Evolutionary conservation across 306 rosid genomes (phyloP).

Genomic region (Lathyrus tuberosus): DNA sequence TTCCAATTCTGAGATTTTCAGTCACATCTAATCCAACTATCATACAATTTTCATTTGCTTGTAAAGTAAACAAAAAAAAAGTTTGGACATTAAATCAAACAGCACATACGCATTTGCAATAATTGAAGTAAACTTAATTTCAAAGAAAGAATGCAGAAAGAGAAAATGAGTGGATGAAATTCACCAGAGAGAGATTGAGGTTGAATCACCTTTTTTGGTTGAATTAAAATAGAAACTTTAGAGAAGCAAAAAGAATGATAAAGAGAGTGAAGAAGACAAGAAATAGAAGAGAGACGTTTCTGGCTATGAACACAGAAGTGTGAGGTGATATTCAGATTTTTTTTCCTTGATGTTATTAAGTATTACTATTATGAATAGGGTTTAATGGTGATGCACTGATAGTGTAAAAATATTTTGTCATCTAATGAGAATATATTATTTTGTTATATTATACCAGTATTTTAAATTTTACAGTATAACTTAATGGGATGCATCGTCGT

Average conservation of each 20-base stretch:
- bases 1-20: background rate
- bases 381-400: no score
- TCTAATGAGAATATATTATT: no score
- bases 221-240: constrained; percentile 4
- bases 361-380: no score
- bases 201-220: constrained; percentile 44
- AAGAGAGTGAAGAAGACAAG: constrained; percentile 16
- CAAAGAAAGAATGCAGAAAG: constrained; percentile 20
- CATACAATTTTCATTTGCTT: background rate
- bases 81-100: constrained; percentile 18
- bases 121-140: constrained; percentile 14
- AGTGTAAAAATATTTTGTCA: no score
- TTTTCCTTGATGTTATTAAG: background rate
- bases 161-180: constrained; percentile 41
- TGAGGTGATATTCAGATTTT: constrained; percentile 8
- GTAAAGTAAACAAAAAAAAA: background rate
- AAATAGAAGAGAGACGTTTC: constrained; percentile 18
- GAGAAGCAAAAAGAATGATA: constrained; percentile 20
- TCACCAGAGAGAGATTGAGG: background rate
- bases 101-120: constrained; percentile 28
- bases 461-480: no score
- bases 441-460: no score
- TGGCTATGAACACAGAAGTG: constrained; percentile 16
- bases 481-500: no score
- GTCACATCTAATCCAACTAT: background rate